Evolutionary conservation across 2,329 filamentous ascomycete species (phyloP), one percentile per base, ranked within the genome.

Genomic region (Alternaria postmessia): DNA sequence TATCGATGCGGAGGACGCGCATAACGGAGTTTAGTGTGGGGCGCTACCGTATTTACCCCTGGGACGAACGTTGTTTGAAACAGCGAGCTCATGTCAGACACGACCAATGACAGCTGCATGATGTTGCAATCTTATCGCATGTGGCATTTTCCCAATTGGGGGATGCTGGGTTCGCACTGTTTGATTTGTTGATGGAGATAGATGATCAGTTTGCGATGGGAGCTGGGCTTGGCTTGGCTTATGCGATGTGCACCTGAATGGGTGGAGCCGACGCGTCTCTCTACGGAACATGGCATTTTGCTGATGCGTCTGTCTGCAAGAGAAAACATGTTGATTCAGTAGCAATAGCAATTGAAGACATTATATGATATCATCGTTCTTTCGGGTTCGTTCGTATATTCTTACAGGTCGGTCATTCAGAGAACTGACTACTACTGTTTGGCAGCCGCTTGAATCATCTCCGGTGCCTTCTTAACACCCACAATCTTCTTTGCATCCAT

Each of bases 401-500:
- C 5, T 14, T 36, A 49, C 32, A n/a, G 14, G 14, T 49, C 20
- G 16, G 14, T 16, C 14, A 24, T 22, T 9, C 0, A 4, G 11
- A 22, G 1, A 20, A 8, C n/a, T 41, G 22, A 6, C 36, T 18
- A 18, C 18, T 44, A 44, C 30, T 46, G 12, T 51, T 32, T 57
- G 7, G 32, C 34, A 6, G 41, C 46, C 14, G 59, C 54, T 43
- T 71, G 61, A 18, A 70, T 59, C 68, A 76, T 74, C 51, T 75
- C 70, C 4, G 67, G 69, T 22, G 53, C 63, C 26, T 58, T 71
- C 20, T 49, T 57, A 6, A 51, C 38, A 14, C 63, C 64, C 4
- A 66, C 65, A 28, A 66, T 63, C 61, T 73, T 72, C 57, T 75
- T 77, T 28, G 74, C 94, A 57, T 90, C 81, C 68, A 89, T 85